Base-by-base conservation (phyloP, 768 basidiomycete species). In the Tephrocybe rancida region DNA sequence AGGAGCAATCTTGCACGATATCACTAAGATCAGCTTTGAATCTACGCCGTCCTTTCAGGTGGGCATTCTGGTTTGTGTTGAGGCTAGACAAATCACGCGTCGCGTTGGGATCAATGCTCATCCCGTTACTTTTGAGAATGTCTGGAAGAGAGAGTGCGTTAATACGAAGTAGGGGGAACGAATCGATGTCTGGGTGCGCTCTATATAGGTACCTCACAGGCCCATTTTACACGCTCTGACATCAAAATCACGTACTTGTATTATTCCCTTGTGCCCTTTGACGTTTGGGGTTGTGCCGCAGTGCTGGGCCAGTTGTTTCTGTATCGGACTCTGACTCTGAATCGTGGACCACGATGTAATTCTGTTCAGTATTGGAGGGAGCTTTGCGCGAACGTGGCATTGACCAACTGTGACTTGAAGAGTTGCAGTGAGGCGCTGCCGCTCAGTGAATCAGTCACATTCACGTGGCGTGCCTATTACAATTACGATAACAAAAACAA, bases 11-110 rank as follows among this genome's bases (percentile, higher is more conserved):
- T 10, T 69, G 68, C 48, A 71, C 69, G 46, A 84, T 54, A 55
- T 82, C 80, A 2, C 65, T 60, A n/a, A 85, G 70, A 68, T 87
- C 85, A 27, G 83, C 83, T 9, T 67, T 71, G 63, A 84, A 86
- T 48, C 80, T 73, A 60, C 73, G 80, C 26, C 84, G 72, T 6
- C 85, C 85, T 63, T 81, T 85, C 61, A 84, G 66, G 43, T 74
- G 69, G 6, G 67, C 64, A 58, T 81, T 79, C 64, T 70, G 77
- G 26, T 60, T 55, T 18, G 55, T 22, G 34, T 34, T 51, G 32
- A 34, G 56, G 18, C 29, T 16, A 34, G 43, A 32, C 39, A 35
- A 24, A 27, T n/a, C 5, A 39, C 22, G 45, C 26, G 38, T 27
- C 26, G 27, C 22, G 38, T 50, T 44, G 44, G 14, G 35, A 35